A percentile compares a stretch with the other conserved stretches of the same genome.
These are phyloP conservation scores for Macrophomina phaseolina DNA, from an alignment of 2,329 filamentous ascomycete species.

Conservation along the genomic window DNA sequence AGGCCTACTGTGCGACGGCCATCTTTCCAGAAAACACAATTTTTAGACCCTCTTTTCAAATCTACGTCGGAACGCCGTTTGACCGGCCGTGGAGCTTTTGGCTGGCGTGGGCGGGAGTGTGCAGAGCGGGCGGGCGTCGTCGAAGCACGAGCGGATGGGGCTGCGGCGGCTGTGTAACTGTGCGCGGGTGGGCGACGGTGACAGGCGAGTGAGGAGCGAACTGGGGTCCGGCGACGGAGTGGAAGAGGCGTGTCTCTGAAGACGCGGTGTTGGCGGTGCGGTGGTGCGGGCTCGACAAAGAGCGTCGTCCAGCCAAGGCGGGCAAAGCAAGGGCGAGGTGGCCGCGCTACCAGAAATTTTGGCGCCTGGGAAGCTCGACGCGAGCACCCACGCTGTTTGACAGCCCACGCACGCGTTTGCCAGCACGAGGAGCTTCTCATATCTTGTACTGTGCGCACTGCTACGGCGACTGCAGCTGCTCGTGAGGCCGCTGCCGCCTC, in stretches of 20 bases:
- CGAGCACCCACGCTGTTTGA: conserved; percentile 18
- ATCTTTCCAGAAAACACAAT: conserved; percentile 23
- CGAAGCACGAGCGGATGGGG: conserved; percentile 26
- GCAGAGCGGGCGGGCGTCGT: conserved; percentile 25
- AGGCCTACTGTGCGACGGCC: conserved; percentile 24
- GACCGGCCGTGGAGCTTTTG: conserved; percentile 15
- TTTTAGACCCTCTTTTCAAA: conserved; percentile 26
- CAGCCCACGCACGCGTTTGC: conserved; percentile 19
- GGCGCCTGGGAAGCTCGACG: conserved; percentile 22
- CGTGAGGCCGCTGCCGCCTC: conserved; percentile 2
- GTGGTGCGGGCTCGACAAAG: conserved; percentile 26
- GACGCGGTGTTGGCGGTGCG: conserved; percentile 23
- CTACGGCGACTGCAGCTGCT: background rate
- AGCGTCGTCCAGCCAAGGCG: conserved; percentile 22
- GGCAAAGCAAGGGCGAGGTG: conserved; percentile 23
- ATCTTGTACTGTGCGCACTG: background rate
- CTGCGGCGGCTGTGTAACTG: conserved; percentile 25
- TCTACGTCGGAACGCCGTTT: conserved; percentile 11
- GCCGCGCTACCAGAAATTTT: conserved; percentile 25
- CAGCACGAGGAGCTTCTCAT: conserved; percentile 1
- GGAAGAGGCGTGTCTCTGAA: conserved; percentile 24
- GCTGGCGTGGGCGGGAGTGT: conserved; percentile 21
- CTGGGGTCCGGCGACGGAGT: conserved; percentile 13
- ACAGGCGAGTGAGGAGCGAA: conserved; percentile 13
- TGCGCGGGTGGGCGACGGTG: conserved; percentile 2